Evolutionary conservation across 1,284 basidiomycete genomes (phyloP).

Genomic region (Lentinus polychrous): DNA sequence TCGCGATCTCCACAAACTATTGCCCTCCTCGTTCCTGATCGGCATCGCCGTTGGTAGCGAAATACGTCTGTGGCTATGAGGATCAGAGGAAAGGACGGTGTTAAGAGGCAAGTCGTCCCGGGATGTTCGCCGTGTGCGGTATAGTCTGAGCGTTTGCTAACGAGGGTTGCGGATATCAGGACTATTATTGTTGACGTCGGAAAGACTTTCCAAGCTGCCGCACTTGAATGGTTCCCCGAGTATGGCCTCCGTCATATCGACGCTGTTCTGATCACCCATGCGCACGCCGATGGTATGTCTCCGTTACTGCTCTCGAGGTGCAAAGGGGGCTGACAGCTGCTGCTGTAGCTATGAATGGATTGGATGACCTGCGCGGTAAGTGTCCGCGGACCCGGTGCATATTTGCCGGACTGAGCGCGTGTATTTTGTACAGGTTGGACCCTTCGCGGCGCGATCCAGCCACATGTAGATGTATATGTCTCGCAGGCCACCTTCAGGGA

Average conservation of each 20-base stretch:
- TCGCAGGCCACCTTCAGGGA: constrained; percentile 58
- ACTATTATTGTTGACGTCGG: constrained; percentile 77
- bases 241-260: constrained; percentile 69
- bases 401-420: constrained; percentile 1
- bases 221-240: constrained; percentile 76
- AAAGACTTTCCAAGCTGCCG: constrained; percentile 73
- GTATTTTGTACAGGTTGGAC: constrained; percentile 60
- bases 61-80: constrained; percentile 69
- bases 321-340: constrained; percentile 6
- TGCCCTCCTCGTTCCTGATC: constrained; percentile 4
- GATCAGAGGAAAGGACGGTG: constrained; percentile 42
- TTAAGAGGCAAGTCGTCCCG: constrained; percentile 40
- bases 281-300: constrained; percentile 66
- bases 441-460: constrained; percentile 55
- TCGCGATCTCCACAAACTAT: background rate
- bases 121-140: background rate
- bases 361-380: constrained; percentile 75
- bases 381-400: constrained; percentile 4
- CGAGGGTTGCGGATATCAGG: constrained; percentile 25
- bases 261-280: constrained; percentile 73
- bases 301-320: constrained; percentile 3
- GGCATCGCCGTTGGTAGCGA: constrained; percentile 26
- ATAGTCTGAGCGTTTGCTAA: background rate
- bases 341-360: constrained; percentile 66
- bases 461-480: constrained; percentile 67